Conservation (phyloP, 2,329 filamentous ascomycete species). For the Amauroascus verrucosus region DNA sequence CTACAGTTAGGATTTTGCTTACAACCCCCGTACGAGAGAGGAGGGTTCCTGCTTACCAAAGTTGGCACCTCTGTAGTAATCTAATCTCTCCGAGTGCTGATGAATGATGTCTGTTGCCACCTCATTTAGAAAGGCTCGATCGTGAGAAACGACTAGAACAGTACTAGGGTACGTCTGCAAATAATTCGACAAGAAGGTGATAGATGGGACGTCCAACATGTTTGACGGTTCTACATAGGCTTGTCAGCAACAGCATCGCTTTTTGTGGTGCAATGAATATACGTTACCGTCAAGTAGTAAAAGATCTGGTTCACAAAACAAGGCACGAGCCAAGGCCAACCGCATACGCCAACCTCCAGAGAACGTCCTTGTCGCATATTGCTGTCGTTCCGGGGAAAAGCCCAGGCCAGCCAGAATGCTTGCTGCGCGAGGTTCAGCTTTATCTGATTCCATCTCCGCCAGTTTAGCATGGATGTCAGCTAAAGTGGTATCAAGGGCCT, state of each 20-base stretch:
- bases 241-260: conserved; percentile 16
- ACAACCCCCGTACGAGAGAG: no score
- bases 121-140: conserved; percentile 97
- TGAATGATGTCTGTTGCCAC: conserved; percentile 99
- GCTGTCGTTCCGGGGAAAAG: conserved; percentile 87
- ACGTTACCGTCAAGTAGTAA: conserved; percentile 66
- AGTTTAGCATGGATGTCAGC: conserved; percentile 87
- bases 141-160: conserved; percentile 92
- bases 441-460: conserved; percentile 97
- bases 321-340: conserved; percentile 80
- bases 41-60: conserved; percentile 45
- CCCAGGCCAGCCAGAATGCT: conserved; percentile 94
- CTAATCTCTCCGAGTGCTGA: conserved; percentile 90
- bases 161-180: conserved; percentile 90
- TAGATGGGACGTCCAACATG: conserved; percentile 99
- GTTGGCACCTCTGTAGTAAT: conserved; percentile 97
- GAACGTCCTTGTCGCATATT: conserved; percentile 91
- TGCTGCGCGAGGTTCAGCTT: conserved; percentile 87
- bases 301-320: conserved; percentile 96
- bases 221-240: conserved; percentile 80
- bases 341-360: conserved; percentile 99
- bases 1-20: conserved; percentile 17
- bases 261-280: neutral
- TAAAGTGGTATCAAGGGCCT: conserved; percentile 80
- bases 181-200: conserved; percentile 94